Evolutionary conservation across 192 early-diverging fungal species (phyloP).

Genomic region (Mortierella claussenii): DNA sequence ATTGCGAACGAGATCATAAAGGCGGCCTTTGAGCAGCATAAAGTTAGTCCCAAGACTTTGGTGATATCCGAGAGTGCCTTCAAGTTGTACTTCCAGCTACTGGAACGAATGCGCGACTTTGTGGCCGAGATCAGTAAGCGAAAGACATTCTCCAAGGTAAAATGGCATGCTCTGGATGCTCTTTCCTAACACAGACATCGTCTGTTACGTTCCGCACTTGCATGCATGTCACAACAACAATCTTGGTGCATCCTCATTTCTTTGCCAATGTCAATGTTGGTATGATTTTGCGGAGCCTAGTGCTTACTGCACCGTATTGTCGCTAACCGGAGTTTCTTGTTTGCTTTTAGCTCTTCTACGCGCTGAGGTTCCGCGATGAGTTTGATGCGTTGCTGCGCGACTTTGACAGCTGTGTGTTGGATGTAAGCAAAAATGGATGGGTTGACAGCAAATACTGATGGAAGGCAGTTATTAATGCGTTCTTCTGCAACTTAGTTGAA

Average conservation of each 20-base stretch:
- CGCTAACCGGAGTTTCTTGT: not conserved
- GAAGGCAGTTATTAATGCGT: not conserved
- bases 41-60: constrained; percentile 20
- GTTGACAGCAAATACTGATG: not conserved
- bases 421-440: constrained; percentile 23
- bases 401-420: constrained; percentile 52
- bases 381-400: constrained; percentile 50
- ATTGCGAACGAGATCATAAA: constrained; percentile 52
- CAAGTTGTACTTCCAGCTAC: constrained; percentile 28
- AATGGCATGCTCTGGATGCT: too few species aligned
- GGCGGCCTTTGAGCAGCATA: constrained; percentile 37
- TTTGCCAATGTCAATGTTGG: too few species aligned
- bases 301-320: not conserved
- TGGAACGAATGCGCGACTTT: constrained; percentile 52
- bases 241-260: too few species aligned
- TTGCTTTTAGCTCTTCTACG: constrained; percentile 39
- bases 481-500: constrained; percentile 16
- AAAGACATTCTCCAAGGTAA: constrained; percentile 51
- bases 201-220: too few species aligned
- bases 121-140: constrained; percentile 43
- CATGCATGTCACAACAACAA: too few species aligned
- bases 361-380: constrained; percentile 45
- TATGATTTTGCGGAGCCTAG: too few species aligned
- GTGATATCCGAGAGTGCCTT: constrained; percentile 38
- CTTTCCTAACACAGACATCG: too few species aligned